A percentile compares a stretch with the other conserved stretches of the same genome.
Evolutionary conservation across 257 asterid genomes (phyloP).

Genomic region (Handroanthus guayacan): DNA sequence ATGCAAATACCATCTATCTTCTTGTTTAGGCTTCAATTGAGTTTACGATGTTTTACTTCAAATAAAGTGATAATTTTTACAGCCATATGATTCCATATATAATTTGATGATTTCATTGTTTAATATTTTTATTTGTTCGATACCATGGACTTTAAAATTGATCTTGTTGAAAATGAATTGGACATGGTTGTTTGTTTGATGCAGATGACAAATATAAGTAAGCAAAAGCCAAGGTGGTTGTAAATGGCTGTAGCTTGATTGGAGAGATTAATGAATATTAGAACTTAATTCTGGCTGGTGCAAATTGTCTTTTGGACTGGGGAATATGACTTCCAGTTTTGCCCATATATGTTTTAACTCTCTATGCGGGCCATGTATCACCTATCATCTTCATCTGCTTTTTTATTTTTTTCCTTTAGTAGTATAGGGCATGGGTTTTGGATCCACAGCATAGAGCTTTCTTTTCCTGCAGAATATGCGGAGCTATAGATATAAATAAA

Average conservation of each 20-base stretch:
- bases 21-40: conserved; percentile 8
- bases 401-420: neutral
- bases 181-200: neutral
- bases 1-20: neutral
- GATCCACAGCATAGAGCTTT: conserved; percentile 1
- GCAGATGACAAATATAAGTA: neutral
- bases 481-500: neutral
- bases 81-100: neutral
- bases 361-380: neutral
- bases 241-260: neutral
- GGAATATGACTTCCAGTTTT: conserved; percentile 2
- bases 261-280: neutral
- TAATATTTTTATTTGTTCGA: neutral
- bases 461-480: neutral
- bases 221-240: neutral
- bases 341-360: neutral
- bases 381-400: neutral
- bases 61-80: no score
- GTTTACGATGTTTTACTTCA: no score
- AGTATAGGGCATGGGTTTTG: neutral
- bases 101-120: neutral
- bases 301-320: neutral
- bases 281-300: neutral
- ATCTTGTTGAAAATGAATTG: neutral
- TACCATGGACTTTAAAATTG: neutral